Evolutionary conservation across 2,329 filamentous ascomycete genomes (phyloP).

Genomic region (Diaporthe vexans): DNA sequence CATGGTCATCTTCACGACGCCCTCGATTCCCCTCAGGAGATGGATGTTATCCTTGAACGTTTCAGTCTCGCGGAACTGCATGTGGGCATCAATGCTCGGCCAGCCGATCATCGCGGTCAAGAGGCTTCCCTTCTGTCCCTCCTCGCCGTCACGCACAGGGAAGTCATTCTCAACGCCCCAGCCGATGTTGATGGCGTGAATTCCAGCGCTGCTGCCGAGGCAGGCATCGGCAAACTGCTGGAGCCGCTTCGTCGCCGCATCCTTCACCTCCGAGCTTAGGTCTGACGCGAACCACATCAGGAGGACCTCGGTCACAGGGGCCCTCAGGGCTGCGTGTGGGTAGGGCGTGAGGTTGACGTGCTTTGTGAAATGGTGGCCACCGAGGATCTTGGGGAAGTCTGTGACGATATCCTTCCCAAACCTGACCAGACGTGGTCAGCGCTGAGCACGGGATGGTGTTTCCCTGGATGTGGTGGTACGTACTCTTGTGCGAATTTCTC

Average conservation of each 20-base stretch:
- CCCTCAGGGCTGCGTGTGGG: conserved; percentile 39
- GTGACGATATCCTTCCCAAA: conserved; percentile 42
- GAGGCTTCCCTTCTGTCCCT: conserved; percentile 47
- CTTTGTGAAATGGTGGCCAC: conserved; percentile 44
- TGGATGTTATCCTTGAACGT: conserved; percentile 53
- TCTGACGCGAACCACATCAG: conserved; percentile 41
- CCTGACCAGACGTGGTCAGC: conserved; percentile 27
- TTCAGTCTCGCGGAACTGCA: conserved; percentile 52
- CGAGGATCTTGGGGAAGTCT: conserved; percentile 43
- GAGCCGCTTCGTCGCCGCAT: background rate
- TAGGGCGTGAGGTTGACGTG: conserved; percentile 43
- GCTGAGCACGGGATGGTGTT: background rate
- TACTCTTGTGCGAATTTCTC: conserved; percentile 44
- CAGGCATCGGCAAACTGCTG: conserved; percentile 40
- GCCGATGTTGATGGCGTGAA: conserved; percentile 43
- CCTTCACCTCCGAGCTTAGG: conserved; percentile 24
- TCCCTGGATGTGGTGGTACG: conserved; percentile 8
- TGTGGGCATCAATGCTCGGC: conserved; percentile 55
- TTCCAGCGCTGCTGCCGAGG: conserved; percentile 32
- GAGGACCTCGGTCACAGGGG: conserved; percentile 42
- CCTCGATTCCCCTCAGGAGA: conserved; percentile 45
- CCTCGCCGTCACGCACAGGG: conserved; percentile 47
- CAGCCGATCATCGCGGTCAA: conserved; percentile 52
- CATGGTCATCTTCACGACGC: conserved; percentile 43
- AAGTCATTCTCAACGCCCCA: conserved; percentile 53